Evolutionary conservation across 2,329 filamentous ascomycete genomes (phyloP).

Genomic region (Mycosphaerella sp.): DNA sequence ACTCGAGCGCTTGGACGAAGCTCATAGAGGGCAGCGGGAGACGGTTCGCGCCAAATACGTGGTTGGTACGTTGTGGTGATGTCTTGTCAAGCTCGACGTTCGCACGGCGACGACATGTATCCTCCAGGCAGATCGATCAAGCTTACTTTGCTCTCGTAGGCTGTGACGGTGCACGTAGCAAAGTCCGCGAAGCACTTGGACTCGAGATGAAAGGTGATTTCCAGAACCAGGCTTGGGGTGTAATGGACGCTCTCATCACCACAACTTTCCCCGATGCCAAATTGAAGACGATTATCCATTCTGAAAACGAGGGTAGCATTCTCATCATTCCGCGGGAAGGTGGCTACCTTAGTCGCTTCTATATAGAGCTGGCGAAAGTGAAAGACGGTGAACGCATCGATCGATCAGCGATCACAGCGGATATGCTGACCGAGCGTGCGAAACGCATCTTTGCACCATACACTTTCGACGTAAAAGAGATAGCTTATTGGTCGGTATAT

Average conservation of each 20-base stretch:
- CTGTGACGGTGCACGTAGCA: conserved; percentile 34
- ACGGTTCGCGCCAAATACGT: conserved; percentile 32
- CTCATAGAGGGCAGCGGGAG: conserved; percentile 30
- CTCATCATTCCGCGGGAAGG: conserved; percentile 63
- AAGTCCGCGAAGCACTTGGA: conserved; percentile 29
- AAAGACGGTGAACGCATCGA: conserved; percentile 48
- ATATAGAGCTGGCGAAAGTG: conserved; percentile 36
- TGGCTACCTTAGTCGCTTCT: conserved; percentile 32
- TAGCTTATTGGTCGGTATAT: conserved; percentile 64
- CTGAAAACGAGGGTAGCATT: conserved; percentile 61
- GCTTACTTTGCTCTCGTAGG: too few species aligned
- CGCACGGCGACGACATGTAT: too few species aligned
- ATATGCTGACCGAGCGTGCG: conserved; percentile 57
- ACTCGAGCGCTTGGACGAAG: conserved; percentile 35
- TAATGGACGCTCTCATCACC: conserved; percentile 33
- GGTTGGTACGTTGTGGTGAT: conserved; percentile 21
- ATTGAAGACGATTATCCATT: conserved; percentile 47
- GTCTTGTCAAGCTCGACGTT: too few species aligned
- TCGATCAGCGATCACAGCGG: conserved; percentile 56
- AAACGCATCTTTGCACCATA: conserved; percentile 63
- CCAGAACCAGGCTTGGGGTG: conserved; percentile 35
- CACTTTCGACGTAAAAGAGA: conserved; percentile 57
- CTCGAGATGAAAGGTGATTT: conserved; percentile 34
- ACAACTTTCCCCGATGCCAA: conserved; percentile 49
- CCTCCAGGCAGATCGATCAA: too few species aligned